Conservation (phyloP, 2,329 filamentous ascomycete genomes). For the Aspergillus aculeatinus region DNA sequence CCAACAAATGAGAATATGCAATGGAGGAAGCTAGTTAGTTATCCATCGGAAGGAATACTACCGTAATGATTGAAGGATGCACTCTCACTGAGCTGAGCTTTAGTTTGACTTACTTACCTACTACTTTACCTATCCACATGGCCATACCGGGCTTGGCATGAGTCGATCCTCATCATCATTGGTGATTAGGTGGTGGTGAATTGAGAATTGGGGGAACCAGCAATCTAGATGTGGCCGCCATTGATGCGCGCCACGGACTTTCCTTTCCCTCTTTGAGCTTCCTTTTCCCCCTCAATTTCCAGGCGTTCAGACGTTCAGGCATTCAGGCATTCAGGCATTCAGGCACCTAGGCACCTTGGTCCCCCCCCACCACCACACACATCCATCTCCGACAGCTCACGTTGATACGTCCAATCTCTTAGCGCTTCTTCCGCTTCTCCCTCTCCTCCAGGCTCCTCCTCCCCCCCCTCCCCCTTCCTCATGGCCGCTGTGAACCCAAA, state of each 20-base stretch:
- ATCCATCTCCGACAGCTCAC: conserved; percentile 25
- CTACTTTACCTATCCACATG: not conserved
- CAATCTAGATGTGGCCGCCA: conserved; percentile 28
- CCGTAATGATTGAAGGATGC: not conserved
- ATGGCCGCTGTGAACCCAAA: not conserved
- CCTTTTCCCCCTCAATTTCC: not conserved
- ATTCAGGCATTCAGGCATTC: conserved; percentile 1
- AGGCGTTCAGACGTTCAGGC: not conserved
- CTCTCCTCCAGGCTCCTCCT: not conserved
- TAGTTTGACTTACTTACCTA: too few relatives aligned
- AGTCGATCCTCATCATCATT: not conserved
- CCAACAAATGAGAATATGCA: not conserved
- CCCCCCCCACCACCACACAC: conserved; percentile 8
- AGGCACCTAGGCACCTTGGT: too few relatives aligned
- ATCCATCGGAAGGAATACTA: too few relatives aligned
- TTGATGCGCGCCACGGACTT: not conserved
- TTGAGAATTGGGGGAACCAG: not conserved
- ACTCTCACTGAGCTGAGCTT: not conserved
- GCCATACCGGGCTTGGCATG: not conserved
- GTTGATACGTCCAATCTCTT: conserved; percentile 31
- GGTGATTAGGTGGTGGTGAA: not conserved
- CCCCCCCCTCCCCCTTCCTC: not conserved
- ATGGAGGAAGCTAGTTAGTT: not conserved
- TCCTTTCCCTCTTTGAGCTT: not conserved
- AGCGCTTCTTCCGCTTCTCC: too few relatives aligned